These are phyloP conservation scores for peach (Prunus persica) DNA, from an alignment of 306 rosid genomes.

Conservation along the genomic window Prunus_persica_NCBIv2 NC_034010.1:29942001-29942500, in stretches of 20 bases:
- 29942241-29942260: not conserved
- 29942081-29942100: constrained; percentile 15
- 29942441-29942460: not conserved
- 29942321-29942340: not conserved
- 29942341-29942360: not conserved
- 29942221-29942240: not conserved
- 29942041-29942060: constrained; percentile 15
- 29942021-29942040: not conserved
- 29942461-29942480: not conserved
- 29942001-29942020: not conserved
- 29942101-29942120: constrained; percentile 15
- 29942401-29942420: not conserved
- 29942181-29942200: constrained; percentile 21
- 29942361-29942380: not conserved
- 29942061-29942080: constrained; percentile 17
- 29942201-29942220: constrained; percentile 15
- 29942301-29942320: too few species aligned
- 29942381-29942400: not conserved
- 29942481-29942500: not conserved
- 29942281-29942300: not conserved
- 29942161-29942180: constrained; percentile 18
- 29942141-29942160: constrained; percentile 25
- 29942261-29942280: not conserved
- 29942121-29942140: constrained; percentile 16
- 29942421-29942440: not conserved